Percentiles rank a stretch among this genome's conserved stretches.
These are phyloP conservation scores for Ophiostoma montium DNA, from an alignment of 2,329 filamentous ascomycete genomes.

Conservation along the genomic window DNA sequence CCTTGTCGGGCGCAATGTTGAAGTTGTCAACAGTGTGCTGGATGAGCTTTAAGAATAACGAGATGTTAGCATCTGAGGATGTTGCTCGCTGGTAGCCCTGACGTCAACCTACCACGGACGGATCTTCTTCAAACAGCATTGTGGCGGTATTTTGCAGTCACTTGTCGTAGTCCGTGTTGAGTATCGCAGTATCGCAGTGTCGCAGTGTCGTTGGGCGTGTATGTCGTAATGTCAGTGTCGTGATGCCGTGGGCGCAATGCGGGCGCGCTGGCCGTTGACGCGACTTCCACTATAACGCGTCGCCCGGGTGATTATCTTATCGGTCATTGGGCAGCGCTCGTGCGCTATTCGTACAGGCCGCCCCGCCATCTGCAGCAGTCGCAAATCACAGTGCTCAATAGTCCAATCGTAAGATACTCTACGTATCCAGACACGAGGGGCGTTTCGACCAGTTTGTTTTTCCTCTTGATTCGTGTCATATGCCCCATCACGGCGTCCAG, in stretches of 20 bases:
- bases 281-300: constrained; percentile 4
- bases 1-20: constrained; percentile 81
- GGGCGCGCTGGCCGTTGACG: neutral
- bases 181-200: neutral
- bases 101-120: constrained; percentile 52
- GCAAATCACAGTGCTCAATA: neutral
- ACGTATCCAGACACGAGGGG: no score
- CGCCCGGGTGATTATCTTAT: constrained; percentile 15
- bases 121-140: constrained; percentile 92
- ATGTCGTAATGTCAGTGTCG: neutral
- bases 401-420: no score
- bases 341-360: neutral
- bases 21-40: constrained; percentile 87
- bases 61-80: no score
- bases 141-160: constrained; percentile 23
- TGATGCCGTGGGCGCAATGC: neutral
- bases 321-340: neutral
- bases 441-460: no score
- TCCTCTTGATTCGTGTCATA: neutral
- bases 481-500: neutral
- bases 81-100: no score
- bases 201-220: neutral
- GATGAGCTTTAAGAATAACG: constrained; percentile 54
- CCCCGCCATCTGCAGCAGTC: neutral
- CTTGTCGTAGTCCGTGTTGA: neutral